Percentiles rank a stretch among this genome's conserved stretches.
phyloP scores from a whole-genome alignment of 805 yeast species.

The Saccharomycopsis schoenii region DNA sequence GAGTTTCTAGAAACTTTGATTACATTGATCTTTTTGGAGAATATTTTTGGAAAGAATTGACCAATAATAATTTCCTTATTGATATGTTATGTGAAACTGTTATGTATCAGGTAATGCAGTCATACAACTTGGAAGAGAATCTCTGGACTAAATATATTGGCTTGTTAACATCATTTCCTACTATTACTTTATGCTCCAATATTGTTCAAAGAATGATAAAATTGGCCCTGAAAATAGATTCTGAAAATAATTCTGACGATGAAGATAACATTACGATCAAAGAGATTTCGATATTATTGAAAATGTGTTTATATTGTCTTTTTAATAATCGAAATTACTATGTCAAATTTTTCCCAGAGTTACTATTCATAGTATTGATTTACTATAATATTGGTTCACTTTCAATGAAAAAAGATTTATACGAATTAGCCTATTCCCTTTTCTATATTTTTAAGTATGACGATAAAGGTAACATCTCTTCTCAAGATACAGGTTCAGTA shows the following conservation, averaged over 20 bases:
- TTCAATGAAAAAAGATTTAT: conserved; percentile 36
- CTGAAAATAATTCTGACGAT: conserved; percentile 18
- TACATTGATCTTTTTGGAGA: conserved; percentile 34
- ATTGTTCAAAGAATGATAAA: conserved; percentile 34
- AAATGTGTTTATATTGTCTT: conserved; percentile 37
- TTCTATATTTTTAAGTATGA: conserved; percentile 35
- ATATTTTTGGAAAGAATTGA: conserved; percentile 40
- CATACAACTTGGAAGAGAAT: conserved; percentile 24
- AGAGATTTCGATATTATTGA: conserved; percentile 43
- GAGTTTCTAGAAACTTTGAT: conserved; percentile 31
- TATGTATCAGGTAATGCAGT: not conserved
- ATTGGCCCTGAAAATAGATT: conserved; percentile 29
- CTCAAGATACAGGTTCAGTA: conserved; percentile 27
- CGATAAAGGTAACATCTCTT: conserved; percentile 26
- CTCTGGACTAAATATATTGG: conserved; percentile 42
- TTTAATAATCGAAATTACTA: conserved; percentile 42
- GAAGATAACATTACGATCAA: conserved; percentile 33
- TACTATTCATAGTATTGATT: conserved; percentile 41
- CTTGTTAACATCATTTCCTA: conserved; percentile 36
- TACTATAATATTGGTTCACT: conserved; percentile 19
- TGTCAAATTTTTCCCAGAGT: conserved; percentile 40
- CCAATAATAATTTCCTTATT: conserved; percentile 35
- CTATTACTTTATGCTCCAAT: conserved; percentile 44
- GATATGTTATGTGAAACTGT: conserved; percentile 24
- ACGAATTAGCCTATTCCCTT: conserved; percentile 27